Evolutionary conservation across 352 stramenopile species (phyloP).

Genomic region (Phytophthora crassamura): DNA sequence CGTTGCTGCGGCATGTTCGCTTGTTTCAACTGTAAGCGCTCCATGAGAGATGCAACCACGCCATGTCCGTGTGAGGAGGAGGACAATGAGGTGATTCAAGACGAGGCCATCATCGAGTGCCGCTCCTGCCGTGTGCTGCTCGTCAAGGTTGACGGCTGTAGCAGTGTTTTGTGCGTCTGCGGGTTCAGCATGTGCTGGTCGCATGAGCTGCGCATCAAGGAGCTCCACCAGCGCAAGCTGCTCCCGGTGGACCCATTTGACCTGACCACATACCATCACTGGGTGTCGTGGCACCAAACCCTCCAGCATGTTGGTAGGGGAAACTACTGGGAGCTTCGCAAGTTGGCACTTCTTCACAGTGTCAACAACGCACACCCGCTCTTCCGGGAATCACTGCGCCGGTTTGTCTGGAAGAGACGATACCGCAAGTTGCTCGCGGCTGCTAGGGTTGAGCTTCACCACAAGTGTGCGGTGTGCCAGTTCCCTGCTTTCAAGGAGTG

Average conservation of each 20-base stretch:
- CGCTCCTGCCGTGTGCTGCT: conserved; percentile 52
- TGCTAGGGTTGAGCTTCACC: conserved; percentile 8
- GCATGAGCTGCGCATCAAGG: conserved; percentile 21
- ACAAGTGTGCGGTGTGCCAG: conserved; percentile 15
- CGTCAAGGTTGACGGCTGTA: conserved; percentile 58
- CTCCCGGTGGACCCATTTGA: conserved; percentile 49
- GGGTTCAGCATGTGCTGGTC: conserved; percentile 48
- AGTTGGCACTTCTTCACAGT: conserved; percentile 9
- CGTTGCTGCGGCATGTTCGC: conserved; percentile 39
- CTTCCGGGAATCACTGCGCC: conserved; percentile 15
- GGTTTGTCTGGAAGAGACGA: conserved; percentile 29
- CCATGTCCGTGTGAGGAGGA: conserved; percentile 19
- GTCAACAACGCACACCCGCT: conserved; percentile 9
- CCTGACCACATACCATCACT: conserved; percentile 21
- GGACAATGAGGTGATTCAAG: conserved; percentile 17
- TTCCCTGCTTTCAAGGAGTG: conserved; percentile 18
- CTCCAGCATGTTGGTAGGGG: conserved; percentile 1
- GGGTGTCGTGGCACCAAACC: conserved; percentile 22
- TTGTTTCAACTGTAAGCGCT: conserved; percentile 67
- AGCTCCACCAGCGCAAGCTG: conserved; percentile 30
- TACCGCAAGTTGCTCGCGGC: conserved; percentile 9
- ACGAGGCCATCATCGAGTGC: conserved; percentile 43
- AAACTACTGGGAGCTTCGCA: conserved; percentile 4
- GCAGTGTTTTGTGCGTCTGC: conserved; percentile 46
- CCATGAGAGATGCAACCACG: conserved; percentile 19